phyloP scores from a whole-genome alignment of 2,329 filamentous ascomycete species.

The Taxawa tesnikishii region DNA sequence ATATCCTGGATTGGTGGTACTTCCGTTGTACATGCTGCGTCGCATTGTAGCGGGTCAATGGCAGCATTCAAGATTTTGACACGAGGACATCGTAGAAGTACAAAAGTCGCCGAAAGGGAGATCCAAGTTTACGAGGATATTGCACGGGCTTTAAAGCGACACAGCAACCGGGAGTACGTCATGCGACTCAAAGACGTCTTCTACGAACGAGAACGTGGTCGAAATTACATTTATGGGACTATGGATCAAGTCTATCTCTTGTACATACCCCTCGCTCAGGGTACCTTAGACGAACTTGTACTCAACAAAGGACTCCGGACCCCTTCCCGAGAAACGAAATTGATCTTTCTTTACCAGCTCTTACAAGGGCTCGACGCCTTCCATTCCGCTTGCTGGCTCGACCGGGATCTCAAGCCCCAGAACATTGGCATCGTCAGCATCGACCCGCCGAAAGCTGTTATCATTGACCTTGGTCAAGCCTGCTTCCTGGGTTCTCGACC shows the following conservation, averaged over 20 bases:
- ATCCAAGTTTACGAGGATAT: not conserved
- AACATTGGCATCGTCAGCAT: constrained; percentile 1
- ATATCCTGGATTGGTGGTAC: not conserved
- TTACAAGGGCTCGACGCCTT: not conserved
- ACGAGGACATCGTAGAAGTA: not conserved
- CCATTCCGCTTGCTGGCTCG: not conserved
- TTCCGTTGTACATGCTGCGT: not conserved
- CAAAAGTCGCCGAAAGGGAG: not conserved
- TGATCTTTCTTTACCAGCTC: not conserved
- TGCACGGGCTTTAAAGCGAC: not conserved
- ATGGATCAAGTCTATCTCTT: not conserved
- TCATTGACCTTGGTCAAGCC: constrained; percentile 1
- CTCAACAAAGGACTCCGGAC: not conserved
- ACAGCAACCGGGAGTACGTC: not conserved
- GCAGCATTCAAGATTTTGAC: not conserved
- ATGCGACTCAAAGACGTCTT: not conserved
- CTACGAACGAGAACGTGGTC: not conserved
- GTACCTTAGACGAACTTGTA: not conserved
- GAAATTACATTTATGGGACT: not conserved
- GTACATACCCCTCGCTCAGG: not conserved
- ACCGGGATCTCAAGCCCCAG: not conserved
- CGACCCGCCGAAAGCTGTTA: not conserved
- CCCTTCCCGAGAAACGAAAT: not conserved
- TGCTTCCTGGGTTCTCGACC: not conserved
- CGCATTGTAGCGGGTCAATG: not conserved